Conservation (phyloP, 768 basidiomycete genomes). For the Rhodosporidiobolus sp. region DNA sequence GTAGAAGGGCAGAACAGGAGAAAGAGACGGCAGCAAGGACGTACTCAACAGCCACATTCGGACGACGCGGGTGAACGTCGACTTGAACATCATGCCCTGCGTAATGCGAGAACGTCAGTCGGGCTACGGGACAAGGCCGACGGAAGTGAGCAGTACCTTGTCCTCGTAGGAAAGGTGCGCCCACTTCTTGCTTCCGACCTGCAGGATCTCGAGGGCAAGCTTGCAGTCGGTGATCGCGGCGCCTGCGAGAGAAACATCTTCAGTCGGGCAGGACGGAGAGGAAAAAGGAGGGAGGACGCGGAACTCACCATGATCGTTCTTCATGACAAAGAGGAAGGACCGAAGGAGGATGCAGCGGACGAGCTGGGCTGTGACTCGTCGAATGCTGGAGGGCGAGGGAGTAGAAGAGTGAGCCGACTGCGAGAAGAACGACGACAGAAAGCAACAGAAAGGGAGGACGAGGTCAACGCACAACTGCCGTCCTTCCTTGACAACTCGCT, state of each 20-base stretch:
- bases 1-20: background rate
- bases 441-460: background rate
- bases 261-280: background rate
- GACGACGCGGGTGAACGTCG: background rate
- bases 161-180: background rate
- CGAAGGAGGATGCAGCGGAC: background rate
- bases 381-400: background rate
- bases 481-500: background rate
- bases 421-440: too few relatives aligned
- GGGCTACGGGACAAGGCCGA: background rate
- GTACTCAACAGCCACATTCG: background rate
- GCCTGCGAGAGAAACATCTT: background rate
- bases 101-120: background rate
- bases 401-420: too few relatives aligned
- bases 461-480: background rate
- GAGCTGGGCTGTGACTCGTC: background rate
- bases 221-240: background rate
- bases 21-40: background rate
- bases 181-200: slow-evolving; percentile 2
- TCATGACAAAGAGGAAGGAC: too few relatives aligned
- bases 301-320: background rate
- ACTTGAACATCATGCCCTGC: background rate
- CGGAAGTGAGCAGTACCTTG: background rate
- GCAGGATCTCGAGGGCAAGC: background rate
- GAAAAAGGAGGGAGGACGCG: background rate